Base-by-base conservation (phyloP, 169 alveolate genomes). In the Eimeria nieschulzi region DNA sequence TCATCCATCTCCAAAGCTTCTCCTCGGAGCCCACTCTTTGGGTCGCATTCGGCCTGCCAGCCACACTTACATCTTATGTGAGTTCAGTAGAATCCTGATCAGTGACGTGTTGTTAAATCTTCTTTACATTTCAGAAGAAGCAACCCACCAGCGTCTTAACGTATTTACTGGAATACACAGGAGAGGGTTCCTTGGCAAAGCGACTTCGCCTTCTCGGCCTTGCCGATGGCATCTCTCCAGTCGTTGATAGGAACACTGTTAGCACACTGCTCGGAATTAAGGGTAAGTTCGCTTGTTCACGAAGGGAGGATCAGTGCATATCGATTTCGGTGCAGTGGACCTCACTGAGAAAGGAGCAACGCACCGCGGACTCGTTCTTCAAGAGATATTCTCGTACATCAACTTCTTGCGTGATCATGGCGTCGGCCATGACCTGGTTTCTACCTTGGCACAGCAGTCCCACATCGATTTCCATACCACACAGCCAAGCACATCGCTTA, bases 1-100 rank as follows among this genome's bases (percentile, higher is more conserved):
- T 92, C 91, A 76, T 92, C 71, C 94, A 92, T 72, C 61, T 92
- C 75, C 91, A 92, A 26, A 87, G 93, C 84, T 68, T 92, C 70
- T 83, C 91, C 9, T 56, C 68, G 23, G 76, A 70, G 79, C 87
- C 94, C 46, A 59, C 91, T n/a, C 87, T 92, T 19, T 92, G 94
- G 94, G 85, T 92, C 53, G 91, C 93, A 3, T 92, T 92, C 46
- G 86, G 92, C 70, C 92, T 92, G 26, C 93, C 94, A 39, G 80
- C 93, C 26, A 76, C 92, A 5, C 85, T 85, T 23, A 92, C 91
- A 0, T 63, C 93, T 19, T 90, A 90, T 51, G 93, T 90, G 68
- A 64, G 93, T 63, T 63, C 56, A 70, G 7, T n/a, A 71, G 19
- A 5, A 33, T 23, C 33, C 19, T 10, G 21, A 26, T 46, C 64